Percentiles rank a stretch among this genome's conserved stretches.
Evolutionary conservation across 2,329 filamentous ascomycete genomes (phyloP).

Genomic region (Diaporthe helianthi): DNA sequence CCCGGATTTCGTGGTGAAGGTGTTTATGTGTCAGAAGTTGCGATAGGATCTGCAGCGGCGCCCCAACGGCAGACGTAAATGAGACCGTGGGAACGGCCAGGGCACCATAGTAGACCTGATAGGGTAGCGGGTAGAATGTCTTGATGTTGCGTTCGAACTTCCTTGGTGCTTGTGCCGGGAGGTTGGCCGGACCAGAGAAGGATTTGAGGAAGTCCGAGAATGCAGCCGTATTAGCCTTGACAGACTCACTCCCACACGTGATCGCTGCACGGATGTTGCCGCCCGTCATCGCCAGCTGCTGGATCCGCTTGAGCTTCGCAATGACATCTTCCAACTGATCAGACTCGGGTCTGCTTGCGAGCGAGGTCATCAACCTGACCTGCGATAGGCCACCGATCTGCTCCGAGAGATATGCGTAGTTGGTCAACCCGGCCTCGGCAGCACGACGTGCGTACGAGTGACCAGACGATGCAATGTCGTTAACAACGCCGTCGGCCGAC

Average conservation of each 20-base stretch:
- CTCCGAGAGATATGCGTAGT: slow-evolving; percentile 75
- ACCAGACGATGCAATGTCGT: slow-evolving; percentile 88
- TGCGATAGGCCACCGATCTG: slow-evolving; percentile 92
- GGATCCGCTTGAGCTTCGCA: slow-evolving; percentile 83
- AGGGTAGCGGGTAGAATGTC: slow-evolving; percentile 92
- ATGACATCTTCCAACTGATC: slow-evolving; percentile 79
- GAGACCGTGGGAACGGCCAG: slow-evolving; percentile 83
- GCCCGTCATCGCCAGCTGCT: slow-evolving; percentile 76
- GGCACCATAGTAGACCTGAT: slow-evolving; percentile 95
- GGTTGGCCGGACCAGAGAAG: slow-evolving; percentile 56
- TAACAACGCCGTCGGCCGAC: slow-evolving; percentile 87
- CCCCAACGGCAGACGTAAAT: slow-evolving; percentile 77
- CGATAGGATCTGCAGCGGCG: slow-evolving; percentile 85
- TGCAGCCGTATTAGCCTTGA: slow-evolving; percentile 71
- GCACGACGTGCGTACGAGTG: slow-evolving; percentile 86
- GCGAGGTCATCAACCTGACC: slow-evolving; percentile 79
- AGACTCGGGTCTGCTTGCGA: slow-evolving; percentile 75
- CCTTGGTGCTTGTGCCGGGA: slow-evolving; percentile 45
- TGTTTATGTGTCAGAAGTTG: slow-evolving; percentile 96
- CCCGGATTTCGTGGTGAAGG: slow-evolving; percentile 94
- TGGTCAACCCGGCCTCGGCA: slow-evolving; percentile 80
- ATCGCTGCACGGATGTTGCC: slow-evolving; percentile 78
- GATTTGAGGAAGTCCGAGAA: slow-evolving; percentile 74
- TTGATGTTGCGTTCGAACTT: slow-evolving; percentile 62
- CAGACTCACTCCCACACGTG: slow-evolving; percentile 82